These are phyloP conservation scores for Ophiobolus disseminans DNA, from an alignment of 2,329 filamentous ascomycete genomes.

Conservation along the genomic window DNA sequence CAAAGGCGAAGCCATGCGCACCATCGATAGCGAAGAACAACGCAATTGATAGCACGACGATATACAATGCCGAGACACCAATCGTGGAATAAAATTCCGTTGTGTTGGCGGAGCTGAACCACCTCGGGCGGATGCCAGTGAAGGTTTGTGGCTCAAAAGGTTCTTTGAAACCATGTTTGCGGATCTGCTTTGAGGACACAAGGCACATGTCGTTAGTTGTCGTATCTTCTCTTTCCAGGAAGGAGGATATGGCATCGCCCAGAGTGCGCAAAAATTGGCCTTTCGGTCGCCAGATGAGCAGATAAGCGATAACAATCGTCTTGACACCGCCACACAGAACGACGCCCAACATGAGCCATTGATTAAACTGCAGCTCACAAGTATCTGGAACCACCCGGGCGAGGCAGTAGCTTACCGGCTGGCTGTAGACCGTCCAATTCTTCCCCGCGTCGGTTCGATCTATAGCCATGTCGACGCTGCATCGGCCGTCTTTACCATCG, in stretches of 20 bases:
- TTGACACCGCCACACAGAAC: slow-evolving; percentile 23
- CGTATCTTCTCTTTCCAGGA: slow-evolving; percentile 27
- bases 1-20: slow-evolving; percentile 12
- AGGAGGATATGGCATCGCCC: slow-evolving; percentile 39
- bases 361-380: slow-evolving; percentile 26
- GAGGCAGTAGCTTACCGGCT: slow-evolving; percentile 20
- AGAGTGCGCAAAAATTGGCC: slow-evolving; percentile 22
- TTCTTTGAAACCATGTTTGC: slow-evolving; percentile 11
- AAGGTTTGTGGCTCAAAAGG: not conserved
- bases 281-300: slow-evolving; percentile 14
- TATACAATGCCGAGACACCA: slow-evolving; percentile 14
- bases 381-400: slow-evolving; percentile 13
- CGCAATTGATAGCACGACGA: slow-evolving; percentile 5
- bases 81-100: slow-evolving; percentile 18
- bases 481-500: not conserved
- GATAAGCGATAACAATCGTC: slow-evolving; percentile 8
- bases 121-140: slow-evolving; percentile 10
- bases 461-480: slow-evolving; percentile 2
- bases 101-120: slow-evolving; percentile 17
- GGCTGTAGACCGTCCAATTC: slow-evolving; percentile 24
- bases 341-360: slow-evolving; percentile 21
- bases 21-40: slow-evolving; percentile 13
- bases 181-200: slow-evolving; percentile 16
- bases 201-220: slow-evolving; percentile 27
- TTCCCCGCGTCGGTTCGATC: slow-evolving; percentile 3